Evolutionary conservation across 345 rosid species (phyloP).

Genomic region (Hypericum androsaemum): DNA sequence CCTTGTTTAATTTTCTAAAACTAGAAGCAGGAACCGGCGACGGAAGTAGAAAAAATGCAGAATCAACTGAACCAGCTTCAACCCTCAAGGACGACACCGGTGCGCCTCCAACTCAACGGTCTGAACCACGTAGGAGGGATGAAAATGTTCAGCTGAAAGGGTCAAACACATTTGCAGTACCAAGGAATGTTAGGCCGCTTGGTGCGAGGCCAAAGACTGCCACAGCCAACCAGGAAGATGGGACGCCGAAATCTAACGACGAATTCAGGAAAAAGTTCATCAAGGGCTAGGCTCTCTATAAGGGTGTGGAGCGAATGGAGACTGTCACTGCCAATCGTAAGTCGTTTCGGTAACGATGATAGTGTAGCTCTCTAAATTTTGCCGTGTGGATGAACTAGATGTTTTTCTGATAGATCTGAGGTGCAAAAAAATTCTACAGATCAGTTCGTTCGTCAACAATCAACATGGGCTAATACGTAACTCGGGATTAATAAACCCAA

Average conservation of each 20-base stretch:
- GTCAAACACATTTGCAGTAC: slow-evolving; percentile 66
- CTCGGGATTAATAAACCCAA: too few species aligned
- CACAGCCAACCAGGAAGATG: slow-evolving; percentile 33
- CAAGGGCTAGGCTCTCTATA: slow-evolving; percentile 28
- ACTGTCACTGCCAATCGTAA: too few species aligned
- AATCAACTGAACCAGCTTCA: slow-evolving; percentile 23
- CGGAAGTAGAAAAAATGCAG: slow-evolving; percentile 13
- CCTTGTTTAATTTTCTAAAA: not conserved
- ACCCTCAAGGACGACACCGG: slow-evolving; percentile 17
- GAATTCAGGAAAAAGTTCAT: slow-evolving; percentile 85
- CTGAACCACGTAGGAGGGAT: slow-evolving; percentile 17
- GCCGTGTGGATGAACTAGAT: too few species aligned
- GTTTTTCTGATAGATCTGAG: too few species aligned
- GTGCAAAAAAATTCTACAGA: too few species aligned
- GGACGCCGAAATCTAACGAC: slow-evolving; percentile 66
- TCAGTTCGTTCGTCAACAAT: too few species aligned
- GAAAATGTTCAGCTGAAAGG: slow-evolving; percentile 45
- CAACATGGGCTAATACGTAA: too few species aligned
- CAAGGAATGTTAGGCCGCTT: slow-evolving; percentile 60
- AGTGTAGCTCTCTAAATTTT: too few species aligned
- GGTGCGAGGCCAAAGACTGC: slow-evolving; percentile 37
- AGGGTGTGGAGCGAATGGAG: too few species aligned
- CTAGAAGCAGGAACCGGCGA: slow-evolving; percentile 17
- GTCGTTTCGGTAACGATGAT: too few species aligned
- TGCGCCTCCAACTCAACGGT: slow-evolving; percentile 13